phyloP scores from a whole-genome alignment of 441 rosid genomes.

The Theobroma grandiflorum region DNA sequence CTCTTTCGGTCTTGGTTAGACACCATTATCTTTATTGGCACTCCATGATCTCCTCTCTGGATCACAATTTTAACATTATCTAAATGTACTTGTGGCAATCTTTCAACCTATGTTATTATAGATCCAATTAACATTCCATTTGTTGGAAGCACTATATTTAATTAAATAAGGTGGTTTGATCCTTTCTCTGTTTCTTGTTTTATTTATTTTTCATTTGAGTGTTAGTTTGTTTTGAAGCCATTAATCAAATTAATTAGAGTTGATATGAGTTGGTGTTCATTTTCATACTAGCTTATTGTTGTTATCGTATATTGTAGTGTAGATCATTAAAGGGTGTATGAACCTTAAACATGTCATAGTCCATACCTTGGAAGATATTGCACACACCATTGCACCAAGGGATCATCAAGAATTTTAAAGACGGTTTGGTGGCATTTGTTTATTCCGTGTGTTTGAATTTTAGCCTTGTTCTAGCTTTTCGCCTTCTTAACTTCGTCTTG shows the following conservation, averaged over 20 bases:
- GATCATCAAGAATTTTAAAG: not conserved
- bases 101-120: not conserved
- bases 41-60: not conserved
- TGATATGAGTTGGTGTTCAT: not conserved
- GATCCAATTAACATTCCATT: not conserved
- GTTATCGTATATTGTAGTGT: not conserved
- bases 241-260: not conserved
- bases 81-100: not conserved
- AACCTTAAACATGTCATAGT: slow-evolving; percentile 6
- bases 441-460: not conserved
- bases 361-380: not conserved
- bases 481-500: not conserved
- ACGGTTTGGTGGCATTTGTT: not conserved
- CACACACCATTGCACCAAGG: not conserved
- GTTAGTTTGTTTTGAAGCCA: not conserved
- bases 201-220: not conserved
- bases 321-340: not conserved
- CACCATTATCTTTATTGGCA: not conserved
- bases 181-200: not conserved
- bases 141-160: not conserved
- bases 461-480: not conserved
- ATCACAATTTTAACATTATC: not conserved
- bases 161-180: not conserved
- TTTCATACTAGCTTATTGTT: not conserved
- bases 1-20: not conserved